Conservation (phyloP, 495 filamentous ascomycete species). For the Xylaria longipes region DNA sequence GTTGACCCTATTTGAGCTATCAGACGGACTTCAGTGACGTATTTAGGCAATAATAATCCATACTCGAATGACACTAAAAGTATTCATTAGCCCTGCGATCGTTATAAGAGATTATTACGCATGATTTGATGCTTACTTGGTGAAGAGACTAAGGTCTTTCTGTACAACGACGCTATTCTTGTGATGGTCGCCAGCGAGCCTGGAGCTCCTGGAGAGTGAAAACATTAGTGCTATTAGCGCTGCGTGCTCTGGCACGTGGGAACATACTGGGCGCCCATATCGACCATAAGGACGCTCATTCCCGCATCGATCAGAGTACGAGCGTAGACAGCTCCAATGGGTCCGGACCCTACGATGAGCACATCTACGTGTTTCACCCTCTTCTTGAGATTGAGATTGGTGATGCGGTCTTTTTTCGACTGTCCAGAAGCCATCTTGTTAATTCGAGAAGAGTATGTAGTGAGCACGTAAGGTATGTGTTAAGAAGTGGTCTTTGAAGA, state of each 20-base stretch:
- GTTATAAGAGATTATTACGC: not conserved
- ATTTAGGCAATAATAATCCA: no score
- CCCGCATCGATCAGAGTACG: not conserved
- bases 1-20: not conserved
- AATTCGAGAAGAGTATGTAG: no score
- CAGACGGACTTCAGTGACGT: no score
- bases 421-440: no score
- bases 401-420: no score
- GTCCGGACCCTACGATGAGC: not conserved
- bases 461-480: no score
- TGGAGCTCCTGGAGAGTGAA: not conserved
- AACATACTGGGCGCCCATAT: slow-evolving; percentile 1
- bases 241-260: not conserved
- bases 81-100: not conserved
- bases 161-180: not conserved
- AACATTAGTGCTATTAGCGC: not conserved
- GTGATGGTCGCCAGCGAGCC: not conserved
- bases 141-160: not conserved
- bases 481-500: no score
- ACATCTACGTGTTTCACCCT: not conserved
- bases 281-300: not conserved
- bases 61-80: not conserved
- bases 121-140: not conserved
- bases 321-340: not conserved
- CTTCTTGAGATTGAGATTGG: no score